Percentiles rank a stretch among this genome's conserved stretches.
These are phyloP conservation scores for Pulveroboletus sp. DNA, from an alignment of 768 basidiomycete species.

Conservation along the genomic window DNA sequence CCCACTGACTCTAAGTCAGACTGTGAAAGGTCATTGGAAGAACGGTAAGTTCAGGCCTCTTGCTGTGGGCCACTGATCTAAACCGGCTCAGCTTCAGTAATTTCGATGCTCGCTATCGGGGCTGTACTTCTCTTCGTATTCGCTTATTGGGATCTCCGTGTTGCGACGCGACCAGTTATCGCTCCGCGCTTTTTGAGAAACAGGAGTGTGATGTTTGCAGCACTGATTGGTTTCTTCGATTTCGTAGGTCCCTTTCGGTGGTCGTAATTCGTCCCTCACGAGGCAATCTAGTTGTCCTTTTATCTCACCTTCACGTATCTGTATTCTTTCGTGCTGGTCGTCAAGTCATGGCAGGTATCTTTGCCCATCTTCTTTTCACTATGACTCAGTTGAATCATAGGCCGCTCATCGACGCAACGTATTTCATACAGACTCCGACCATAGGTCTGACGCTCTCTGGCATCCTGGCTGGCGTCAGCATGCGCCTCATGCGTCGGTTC, in stretches of 20 bases:
- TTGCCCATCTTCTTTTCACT: background rate
- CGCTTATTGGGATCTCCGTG: conserved; percentile 43
- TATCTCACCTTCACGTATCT: conserved; percentile 71
- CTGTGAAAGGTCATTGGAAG: conserved; percentile 39
- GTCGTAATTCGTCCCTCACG: conserved; percentile 2
- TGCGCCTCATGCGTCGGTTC: conserved; percentile 50
- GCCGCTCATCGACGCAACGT: conserved; percentile 52
- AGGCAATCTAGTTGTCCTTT: conserved; percentile 46
- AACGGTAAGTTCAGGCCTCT: conserved; percentile 33
- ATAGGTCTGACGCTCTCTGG: conserved; percentile 60
- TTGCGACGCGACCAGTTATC: conserved; percentile 55
- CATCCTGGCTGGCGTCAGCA: conserved; percentile 52
- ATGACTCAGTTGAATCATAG: conserved; percentile 29
- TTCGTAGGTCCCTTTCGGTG: conserved; percentile 35
- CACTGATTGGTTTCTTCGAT: conserved; percentile 59
- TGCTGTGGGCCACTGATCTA: background rate
- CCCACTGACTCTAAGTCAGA: conserved; percentile 46
- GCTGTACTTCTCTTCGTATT: conserved; percentile 40
- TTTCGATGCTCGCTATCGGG: conserved; percentile 49
- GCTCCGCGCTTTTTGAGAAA: conserved; percentile 56
- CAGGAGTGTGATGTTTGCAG: conserved; percentile 53
- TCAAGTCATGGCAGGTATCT: conserved; percentile 41
- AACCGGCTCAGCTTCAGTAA: conserved; percentile 39
- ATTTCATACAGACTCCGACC: conserved; percentile 59
- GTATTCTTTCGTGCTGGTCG: conserved; percentile 59